Conservation (phyloP, 192 early-diverging fungal genomes). For the Globomyces pollinis-pini region DNA sequence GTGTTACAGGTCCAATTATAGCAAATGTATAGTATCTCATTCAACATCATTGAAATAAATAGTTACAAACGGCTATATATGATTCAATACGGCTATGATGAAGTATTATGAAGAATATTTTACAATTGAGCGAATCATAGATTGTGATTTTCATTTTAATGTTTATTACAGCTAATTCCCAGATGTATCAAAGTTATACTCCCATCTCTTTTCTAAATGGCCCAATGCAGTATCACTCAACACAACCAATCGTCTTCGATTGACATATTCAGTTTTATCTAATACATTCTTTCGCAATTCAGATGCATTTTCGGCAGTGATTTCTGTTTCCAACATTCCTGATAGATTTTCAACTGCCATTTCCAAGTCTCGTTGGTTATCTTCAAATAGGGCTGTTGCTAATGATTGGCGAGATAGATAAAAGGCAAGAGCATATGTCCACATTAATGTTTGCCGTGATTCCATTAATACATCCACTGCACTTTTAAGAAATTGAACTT, state of each 20-base stretch:
- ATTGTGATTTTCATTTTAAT: too few species aligned
- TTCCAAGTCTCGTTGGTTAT: constrained; percentile 97
- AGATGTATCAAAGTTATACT: constrained; percentile 37
- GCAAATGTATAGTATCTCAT: too few species aligned
- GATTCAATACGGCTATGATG: too few species aligned
- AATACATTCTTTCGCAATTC: constrained; percentile 80
- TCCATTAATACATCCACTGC: constrained; percentile 84
- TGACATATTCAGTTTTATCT: constrained; percentile 93
- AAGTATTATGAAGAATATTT: too few species aligned
- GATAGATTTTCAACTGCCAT: constrained; percentile 93
- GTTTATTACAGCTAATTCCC: too few species aligned
- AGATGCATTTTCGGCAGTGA: constrained; percentile 60
- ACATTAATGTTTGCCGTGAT: constrained; percentile 89
- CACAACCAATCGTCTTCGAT: constrained; percentile 74
- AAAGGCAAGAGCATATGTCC: constrained; percentile 97
- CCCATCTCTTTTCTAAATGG: constrained; percentile 75
- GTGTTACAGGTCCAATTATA: too few species aligned
- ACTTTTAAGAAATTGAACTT: constrained; percentile 92
- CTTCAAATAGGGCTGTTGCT: constrained; percentile 87
- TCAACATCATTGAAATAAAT: too few species aligned
- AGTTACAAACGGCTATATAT: too few species aligned
- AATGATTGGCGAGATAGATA: constrained; percentile 75
- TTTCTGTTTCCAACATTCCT: constrained; percentile 81
- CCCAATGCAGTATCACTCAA: constrained; percentile 87
- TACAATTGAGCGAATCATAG: too few species aligned